These are phyloP conservation scores for Oryza brachyantha DNA, from an alignment of 176 grass and related monocot species.

Conservation along the genomic window DNA sequence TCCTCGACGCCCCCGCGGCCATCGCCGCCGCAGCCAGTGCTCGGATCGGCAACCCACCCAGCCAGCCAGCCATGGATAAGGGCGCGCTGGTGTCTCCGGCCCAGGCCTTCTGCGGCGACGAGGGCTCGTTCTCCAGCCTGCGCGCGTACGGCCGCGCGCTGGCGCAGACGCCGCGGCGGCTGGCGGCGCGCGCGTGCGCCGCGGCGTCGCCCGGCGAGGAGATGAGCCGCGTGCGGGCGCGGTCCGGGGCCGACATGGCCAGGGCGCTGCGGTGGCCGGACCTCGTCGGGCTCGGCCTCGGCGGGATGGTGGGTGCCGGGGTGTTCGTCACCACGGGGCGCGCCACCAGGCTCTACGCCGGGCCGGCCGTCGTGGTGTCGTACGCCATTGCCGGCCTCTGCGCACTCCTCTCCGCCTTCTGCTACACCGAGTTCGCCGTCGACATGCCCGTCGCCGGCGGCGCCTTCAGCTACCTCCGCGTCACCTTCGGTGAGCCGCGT, in stretches of 20 bases:
- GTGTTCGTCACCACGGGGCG: constrained; percentile 60
- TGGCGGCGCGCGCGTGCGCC: constrained; percentile 40
- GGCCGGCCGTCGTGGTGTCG: constrained; percentile 37
- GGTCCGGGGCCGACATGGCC: constrained; percentile 61
- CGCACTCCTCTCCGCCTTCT: constrained; percentile 90
- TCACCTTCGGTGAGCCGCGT: constrained; percentile 76
- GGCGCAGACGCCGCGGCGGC: constrained; percentile 42
- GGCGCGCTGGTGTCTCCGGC: not conserved
- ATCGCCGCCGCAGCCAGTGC: not conserved
- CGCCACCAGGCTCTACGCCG: constrained; percentile 26
- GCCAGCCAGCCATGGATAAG: constrained; percentile 28
- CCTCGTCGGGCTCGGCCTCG: constrained; percentile 64
- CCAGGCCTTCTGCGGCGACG: not conserved
- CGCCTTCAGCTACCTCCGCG: constrained; percentile 62
- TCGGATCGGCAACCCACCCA: too few relatives aligned
- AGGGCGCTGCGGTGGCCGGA: constrained; percentile 72
- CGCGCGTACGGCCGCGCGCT: constrained; percentile 55
- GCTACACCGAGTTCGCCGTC: constrained; percentile 96
- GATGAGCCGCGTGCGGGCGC: constrained; percentile 62
- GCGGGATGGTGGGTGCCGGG: constrained; percentile 62
- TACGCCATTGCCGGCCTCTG: constrained; percentile 95
- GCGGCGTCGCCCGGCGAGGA: constrained; percentile 57
- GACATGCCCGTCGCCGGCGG: constrained; percentile 88
- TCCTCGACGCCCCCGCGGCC: not conserved
- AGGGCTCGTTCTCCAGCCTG: constrained; percentile 58